These are phyloP conservation scores for Raphanus hybrid DNA, from an alignment of 441 rosid species.

Conservation along the genomic window DNA sequence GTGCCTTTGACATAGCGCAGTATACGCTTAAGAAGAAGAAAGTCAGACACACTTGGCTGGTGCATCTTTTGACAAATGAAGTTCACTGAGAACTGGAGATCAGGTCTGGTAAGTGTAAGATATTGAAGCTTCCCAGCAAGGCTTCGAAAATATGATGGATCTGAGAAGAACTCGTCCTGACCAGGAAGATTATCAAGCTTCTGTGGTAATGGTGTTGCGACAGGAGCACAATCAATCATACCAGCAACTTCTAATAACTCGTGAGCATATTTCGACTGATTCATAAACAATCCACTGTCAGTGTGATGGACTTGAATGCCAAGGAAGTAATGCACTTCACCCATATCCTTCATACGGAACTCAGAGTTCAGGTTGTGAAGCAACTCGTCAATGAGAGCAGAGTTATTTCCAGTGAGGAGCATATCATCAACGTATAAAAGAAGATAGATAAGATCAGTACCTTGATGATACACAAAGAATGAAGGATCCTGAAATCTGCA, in stretches of 20 bases:
- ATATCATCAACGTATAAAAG: too few species aligned
- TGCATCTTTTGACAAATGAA: neutral
- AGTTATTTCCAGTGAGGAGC: too few species aligned
- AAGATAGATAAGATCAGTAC: too few species aligned
- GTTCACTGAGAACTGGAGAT: neutral
- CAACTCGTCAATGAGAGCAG: too few species aligned
- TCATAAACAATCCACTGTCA: neutral
- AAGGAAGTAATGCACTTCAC: neutral
- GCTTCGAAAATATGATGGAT: neutral
- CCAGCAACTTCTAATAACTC: neutral
- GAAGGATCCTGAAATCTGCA: too few species aligned
- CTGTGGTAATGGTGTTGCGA: neutral
- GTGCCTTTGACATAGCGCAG: neutral
- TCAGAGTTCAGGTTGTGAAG: too few species aligned
- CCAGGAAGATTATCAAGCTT: neutral
- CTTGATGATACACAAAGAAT: too few species aligned
- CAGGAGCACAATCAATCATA: neutral
- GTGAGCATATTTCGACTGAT: neutral
- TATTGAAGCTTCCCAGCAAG: neutral
- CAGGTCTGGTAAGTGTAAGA: neutral
- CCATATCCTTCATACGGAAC: neutral
- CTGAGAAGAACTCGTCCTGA: neutral
- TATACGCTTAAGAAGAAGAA: neutral
- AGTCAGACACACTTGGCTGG: neutral
- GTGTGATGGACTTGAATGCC: neutral